Base-by-base conservation (phyloP, 164 flowering plant genomes). In the Tetrastigma voinierianum region DNA sequence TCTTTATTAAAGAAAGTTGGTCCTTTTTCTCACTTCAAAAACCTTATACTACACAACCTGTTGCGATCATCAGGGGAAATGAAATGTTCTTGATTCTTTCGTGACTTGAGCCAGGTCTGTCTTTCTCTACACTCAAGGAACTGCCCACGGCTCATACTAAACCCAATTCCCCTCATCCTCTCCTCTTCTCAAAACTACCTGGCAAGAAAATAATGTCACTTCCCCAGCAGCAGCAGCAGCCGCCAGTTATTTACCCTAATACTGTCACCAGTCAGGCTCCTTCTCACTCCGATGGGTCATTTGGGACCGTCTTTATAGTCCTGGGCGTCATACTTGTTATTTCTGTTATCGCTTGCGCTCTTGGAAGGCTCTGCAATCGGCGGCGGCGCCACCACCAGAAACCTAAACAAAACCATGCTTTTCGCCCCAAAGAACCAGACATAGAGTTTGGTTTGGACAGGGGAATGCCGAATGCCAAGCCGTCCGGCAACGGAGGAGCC, bases 231-330 rank as follows among this genome's bases (percentile, higher is more conserved):
- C 49, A 10, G 2, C 81, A 74, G 59, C 82, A 76, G 61, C 72
- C 79, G 2, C 72, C 59, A 18, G 9, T 73, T 20, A 74, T 72
- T 46, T 81, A 85, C 64, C 85, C 87, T 9, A 72, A 64, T 61
- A 66, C 80, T 10, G 56, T 67, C 21, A 60, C 79, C 6, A 12
- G 40, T 51, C 59, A 67, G 51, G 16, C 71, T 18, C 66, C 76
- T 8, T 48, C 71, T 57, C 89, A 82, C 75, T 81, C 88, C 1
- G 72, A 81, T 59, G 93, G 93, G 14, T 87, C 95, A 0, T 93
- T 89, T 52, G 94, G 90, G 57, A 81, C 90, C 0, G 97, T 93
- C 8, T 90, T 91, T 54, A 83, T 82, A 9, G 93, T 88, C 44
- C 70, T 94, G 60, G 86, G 91, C 15, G 82, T 87, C 9, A 88